Evolutionary conservation across 768 basidiomycete genomes (phyloP).

Genomic region (Kwoniella sp.): DNA sequence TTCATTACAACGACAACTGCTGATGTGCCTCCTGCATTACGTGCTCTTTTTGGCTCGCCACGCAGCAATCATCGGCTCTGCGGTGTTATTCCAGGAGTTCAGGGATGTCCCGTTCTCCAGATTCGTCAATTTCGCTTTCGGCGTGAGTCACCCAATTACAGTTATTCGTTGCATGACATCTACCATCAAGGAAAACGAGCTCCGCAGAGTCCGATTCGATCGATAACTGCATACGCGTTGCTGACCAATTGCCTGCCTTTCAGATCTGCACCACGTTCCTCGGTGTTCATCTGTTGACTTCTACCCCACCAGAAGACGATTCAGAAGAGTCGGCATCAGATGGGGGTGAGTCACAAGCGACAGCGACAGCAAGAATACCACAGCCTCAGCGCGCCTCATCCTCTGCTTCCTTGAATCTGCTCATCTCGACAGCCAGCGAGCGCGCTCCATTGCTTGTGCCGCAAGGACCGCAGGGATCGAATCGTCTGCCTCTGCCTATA

Average conservation of each 20-base stretch:
- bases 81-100: constrained; percentile 93
- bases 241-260: too few relatives aligned
- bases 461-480: background rate
- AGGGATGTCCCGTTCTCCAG: constrained; percentile 66
- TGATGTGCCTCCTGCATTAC: constrained; percentile 12
- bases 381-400: constrained; percentile 23
- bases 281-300: constrained; percentile 83
- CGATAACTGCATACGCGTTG: too few relatives aligned
- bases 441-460: constrained; percentile 21
- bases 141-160: constrained; percentile 46
- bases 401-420: constrained; percentile 26
- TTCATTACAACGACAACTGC: too few relatives aligned
- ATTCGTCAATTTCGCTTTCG: constrained; percentile 49
- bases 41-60: background rate
- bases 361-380: background rate
- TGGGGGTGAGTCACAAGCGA: background rate
- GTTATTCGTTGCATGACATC: too few relatives aligned
- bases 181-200: too few relatives aligned
- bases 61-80: constrained; percentile 81
- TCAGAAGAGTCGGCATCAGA: constrained; percentile 2
- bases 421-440: constrained; percentile 27
- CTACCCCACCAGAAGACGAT: constrained; percentile 15
- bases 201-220: too few relatives aligned
- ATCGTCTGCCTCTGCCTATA: background rate
- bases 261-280: constrained; percentile 72